Percentiles rank a stretch among this genome's conserved stretches.
These are phyloP conservation scores for Chamaenerion angustifolium DNA, from an alignment of 345 rosid genomes.

Conservation along the genomic window DNA sequence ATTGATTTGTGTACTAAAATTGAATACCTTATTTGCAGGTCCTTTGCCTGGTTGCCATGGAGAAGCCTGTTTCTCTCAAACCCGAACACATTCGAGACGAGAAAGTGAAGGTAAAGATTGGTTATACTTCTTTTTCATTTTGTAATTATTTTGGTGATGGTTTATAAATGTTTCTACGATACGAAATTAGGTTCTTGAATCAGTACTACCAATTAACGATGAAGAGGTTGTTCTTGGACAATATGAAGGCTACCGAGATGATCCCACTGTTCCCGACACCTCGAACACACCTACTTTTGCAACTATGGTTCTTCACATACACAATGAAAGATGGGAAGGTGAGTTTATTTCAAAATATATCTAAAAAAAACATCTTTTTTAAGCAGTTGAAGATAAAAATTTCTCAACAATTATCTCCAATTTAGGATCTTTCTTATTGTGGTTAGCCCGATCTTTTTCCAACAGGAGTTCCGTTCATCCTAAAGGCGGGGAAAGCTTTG, in stretches of 20 bases:
- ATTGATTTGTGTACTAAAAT: no score
- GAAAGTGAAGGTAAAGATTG: conserved; percentile 71
- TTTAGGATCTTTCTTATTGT: no score
- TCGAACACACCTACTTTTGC: conserved; percentile 98
- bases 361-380: no score
- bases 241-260: conserved; percentile 80
- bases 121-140: background rate
- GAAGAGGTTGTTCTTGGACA: conserved; percentile 97
- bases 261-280: conserved; percentile 84
- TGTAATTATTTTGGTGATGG: background rate
- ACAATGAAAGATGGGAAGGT: conserved; percentile 99
- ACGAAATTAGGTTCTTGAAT: conserved; percentile 69
- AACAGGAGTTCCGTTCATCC: conserved; percentile 87
- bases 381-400: no score
- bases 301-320: conserved; percentile 60
- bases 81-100: conserved; percentile 98
- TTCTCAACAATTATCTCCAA: no score
- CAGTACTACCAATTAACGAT: conserved; percentile 77
- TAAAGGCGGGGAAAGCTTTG: conserved; percentile 97
- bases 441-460: conserved; percentile 3
- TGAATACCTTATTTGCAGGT: conserved; percentile 28
- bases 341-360: background rate
- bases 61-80: conserved; percentile 90
- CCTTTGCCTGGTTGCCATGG: conserved; percentile 93
- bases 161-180: background rate